Evolutionary conservation across 495 filamentous ascomycete genomes (phyloP), one percentile per base, ranked within the genome.

Genomic region (Neurospora cerealis): DNA sequence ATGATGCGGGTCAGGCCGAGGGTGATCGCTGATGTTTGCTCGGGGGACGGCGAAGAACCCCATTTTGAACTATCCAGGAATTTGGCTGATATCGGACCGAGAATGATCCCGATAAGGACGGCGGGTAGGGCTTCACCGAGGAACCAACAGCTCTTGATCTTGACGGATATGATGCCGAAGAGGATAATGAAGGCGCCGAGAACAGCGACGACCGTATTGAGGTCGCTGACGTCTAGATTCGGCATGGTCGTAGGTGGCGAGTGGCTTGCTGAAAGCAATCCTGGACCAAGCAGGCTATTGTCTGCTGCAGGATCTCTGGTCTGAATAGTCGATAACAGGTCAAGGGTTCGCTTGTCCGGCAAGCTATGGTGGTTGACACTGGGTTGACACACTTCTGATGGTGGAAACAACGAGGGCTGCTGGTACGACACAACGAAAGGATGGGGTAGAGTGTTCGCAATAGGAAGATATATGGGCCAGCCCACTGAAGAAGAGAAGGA

Each of bases 61-160:
- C 86, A 88, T 75, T 81, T 76, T 28, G 79, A 76, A 46, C 83
- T 82, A 44, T 86, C 81, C 39, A 88, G 72, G 74, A 88, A 81
- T 70, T 84, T 85, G n/a, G 84, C 83, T 9, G 82, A 80, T 6
- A 85, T 78, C 5, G 86, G 87, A 0, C 87, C 87, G 13, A 89
- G 79, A 2, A 84, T 24, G 40, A 84, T 80, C 9, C 88, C 87
- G 72, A 86, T 70, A 41, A 84, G 66, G 37, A 89, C 85, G 10
- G 87, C 84, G 17, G 87, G 87, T 36, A 89, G 81, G 42, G 88
- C 87, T 82, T 89, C 88, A 10, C 88, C 88, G 4, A 89, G 83
- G 74, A 87, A 88, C 86, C 87, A 88, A 73, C 76, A 79, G 34
- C 83, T 83, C 74, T 88, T 88, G 74, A 89, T 78, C 73, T 86